A percentile compares a stretch with the other conserved stretches of the same genome.
Evolutionary conservation across 495 filamentous ascomycete genomes (phyloP).

Genomic region (Oleoguttula mirabilis): DNA sequence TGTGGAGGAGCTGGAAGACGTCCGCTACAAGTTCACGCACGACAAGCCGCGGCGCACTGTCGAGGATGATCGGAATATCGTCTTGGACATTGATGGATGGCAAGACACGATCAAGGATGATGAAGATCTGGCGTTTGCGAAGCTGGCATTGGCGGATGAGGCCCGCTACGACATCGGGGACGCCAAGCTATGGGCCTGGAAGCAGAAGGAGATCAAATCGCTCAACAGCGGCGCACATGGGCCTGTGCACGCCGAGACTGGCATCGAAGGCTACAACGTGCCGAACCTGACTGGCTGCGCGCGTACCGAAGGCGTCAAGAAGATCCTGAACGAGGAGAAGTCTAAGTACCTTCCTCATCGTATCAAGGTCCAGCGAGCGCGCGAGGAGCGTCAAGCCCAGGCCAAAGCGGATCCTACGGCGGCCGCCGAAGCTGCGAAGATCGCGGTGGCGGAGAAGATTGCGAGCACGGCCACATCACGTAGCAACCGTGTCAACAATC

Average conservation of each 20-base stretch:
- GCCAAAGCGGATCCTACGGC: constrained; percentile 60
- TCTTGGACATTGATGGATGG: constrained; percentile 67
- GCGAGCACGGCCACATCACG: constrained; percentile 69
- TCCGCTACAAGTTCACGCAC: constrained; percentile 49
- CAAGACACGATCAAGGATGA: constrained; percentile 67
- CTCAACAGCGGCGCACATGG: constrained; percentile 46
- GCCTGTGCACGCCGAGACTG: constrained; percentile 36
- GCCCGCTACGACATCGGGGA: constrained; percentile 47
- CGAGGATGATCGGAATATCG: constrained; percentile 51
- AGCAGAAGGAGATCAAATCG: constrained; percentile 75
- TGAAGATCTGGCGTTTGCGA: constrained; percentile 56
- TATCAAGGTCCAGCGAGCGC: constrained; percentile 80
- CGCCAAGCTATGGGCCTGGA: constrained; percentile 73
- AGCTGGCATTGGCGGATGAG: constrained; percentile 37
- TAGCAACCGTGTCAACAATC: constrained; percentile 87
- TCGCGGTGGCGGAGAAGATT: constrained; percentile 59
- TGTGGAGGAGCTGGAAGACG: constrained; percentile 32
- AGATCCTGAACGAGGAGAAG: constrained; percentile 91
- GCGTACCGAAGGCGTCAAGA: constrained; percentile 83
- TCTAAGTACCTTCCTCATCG: constrained; percentile 96
- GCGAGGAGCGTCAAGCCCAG: constrained; percentile 74
- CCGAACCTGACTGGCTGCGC: constrained; percentile 73
- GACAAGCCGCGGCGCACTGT: constrained; percentile 52
- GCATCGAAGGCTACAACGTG: constrained; percentile 83
- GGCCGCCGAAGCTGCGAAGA: constrained; percentile 55